Conservation (phyloP, 495 filamentous ascomycete species). For the Podospora pseudoanserina region DNA sequence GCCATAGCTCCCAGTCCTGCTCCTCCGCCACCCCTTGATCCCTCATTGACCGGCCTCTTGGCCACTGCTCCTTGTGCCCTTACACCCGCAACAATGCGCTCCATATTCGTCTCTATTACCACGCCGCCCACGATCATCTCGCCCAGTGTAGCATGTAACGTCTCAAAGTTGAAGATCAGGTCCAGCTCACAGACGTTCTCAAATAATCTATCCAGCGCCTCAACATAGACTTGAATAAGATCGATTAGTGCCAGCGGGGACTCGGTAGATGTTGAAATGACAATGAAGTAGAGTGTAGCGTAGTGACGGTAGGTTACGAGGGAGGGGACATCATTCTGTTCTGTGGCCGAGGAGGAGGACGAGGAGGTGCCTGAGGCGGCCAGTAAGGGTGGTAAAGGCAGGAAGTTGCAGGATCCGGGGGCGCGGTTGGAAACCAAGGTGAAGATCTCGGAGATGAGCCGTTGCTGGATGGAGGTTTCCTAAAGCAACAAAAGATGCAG, state of each 20-base stretch:
- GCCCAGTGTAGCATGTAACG: constrained; percentile 80
- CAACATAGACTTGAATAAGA: constrained; percentile 96
- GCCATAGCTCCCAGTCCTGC: constrained; percentile 32
- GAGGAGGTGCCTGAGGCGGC: constrained; percentile 45
- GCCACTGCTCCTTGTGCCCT: constrained; percentile 69
- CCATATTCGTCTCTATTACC: constrained; percentile 87
- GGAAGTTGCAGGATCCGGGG: constrained; percentile 90
- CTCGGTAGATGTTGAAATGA: constrained; percentile 96
- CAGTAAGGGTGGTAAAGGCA: constrained; percentile 60
- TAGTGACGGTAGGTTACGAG: constrained; percentile 98
- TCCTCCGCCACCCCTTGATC: constrained; percentile 37
- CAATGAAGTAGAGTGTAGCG: constrained; percentile 95
- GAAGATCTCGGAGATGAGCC: constrained; percentile 95
- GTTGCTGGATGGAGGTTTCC: constrained; percentile 94
- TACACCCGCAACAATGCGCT: constrained; percentile 83
- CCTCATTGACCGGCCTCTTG: constrained; percentile 63
- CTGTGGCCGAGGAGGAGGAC: constrained; percentile 60
- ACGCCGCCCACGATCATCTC: constrained; percentile 98
- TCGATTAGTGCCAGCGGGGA: constrained; percentile 93
- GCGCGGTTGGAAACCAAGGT: constrained; percentile 89
- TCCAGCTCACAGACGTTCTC: constrained; percentile 98
- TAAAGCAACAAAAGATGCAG: constrained; percentile 30
- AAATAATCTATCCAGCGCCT: constrained; percentile 89
- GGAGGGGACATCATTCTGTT: constrained; percentile 75
- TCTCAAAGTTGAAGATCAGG: constrained; percentile 98